Conservation (phyloP, 306 rosid genomes). For the Arachis hypogaea region DNA sequence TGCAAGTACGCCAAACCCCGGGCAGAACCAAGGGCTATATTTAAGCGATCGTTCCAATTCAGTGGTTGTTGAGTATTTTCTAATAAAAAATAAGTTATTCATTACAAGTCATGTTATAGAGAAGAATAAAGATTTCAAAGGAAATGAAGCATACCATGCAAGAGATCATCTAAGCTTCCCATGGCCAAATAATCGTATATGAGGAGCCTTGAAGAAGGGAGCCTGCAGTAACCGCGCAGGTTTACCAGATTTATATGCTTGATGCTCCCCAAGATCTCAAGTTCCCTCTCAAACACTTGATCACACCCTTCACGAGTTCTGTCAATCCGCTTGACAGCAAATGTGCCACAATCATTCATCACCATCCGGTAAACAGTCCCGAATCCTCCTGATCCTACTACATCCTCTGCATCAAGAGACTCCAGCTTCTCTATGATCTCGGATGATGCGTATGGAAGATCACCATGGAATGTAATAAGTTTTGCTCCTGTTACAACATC, state of each 20-base stretch:
- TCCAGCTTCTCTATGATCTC: constrained; percentile 89
- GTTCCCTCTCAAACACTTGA: constrained; percentile 85
- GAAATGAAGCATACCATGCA: constrained; percentile 72
- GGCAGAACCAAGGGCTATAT: constrained; percentile 92
- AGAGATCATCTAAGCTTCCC: constrained; percentile 89
- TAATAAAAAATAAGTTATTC: constrained; percentile 10
- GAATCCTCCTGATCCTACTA: constrained; percentile 90
- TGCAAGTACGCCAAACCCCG: constrained; percentile 94
- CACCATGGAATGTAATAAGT: constrained; percentile 93
- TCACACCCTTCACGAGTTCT: constrained; percentile 78
- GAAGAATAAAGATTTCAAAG: constrained; percentile 2
- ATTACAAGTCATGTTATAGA: neutral
- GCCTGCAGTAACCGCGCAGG: constrained; percentile 91
- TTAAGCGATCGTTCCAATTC: constrained; percentile 81
- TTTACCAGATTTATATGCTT: constrained; percentile 88
- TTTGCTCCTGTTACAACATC: constrained; percentile 65
- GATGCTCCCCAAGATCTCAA: constrained; percentile 91
- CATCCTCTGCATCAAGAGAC: constrained; percentile 72
- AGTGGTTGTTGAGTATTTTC: constrained; percentile 48
- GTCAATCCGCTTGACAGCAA: constrained; percentile 91
- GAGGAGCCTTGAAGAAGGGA: constrained; percentile 88
- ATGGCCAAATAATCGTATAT: constrained; percentile 76
- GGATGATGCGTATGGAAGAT: constrained; percentile 81
- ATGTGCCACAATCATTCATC: constrained; percentile 86
- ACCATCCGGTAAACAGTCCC: constrained; percentile 95